Base-by-base conservation (phyloP, 2,329 filamentous ascomycete species). In the Aspergillus sp. region DNA sequence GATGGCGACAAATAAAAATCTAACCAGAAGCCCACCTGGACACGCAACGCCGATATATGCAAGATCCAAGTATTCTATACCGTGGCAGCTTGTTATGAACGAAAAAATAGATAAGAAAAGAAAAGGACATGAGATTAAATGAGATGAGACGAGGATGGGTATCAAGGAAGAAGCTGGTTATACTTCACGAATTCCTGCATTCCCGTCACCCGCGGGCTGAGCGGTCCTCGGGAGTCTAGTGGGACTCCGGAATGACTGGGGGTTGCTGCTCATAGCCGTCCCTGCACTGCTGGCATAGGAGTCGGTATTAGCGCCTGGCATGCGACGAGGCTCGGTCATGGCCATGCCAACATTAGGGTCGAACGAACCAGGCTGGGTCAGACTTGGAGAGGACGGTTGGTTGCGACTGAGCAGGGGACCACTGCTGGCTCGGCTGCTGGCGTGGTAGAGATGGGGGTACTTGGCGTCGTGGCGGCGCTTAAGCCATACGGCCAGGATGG, bases 391-490 rank as follows among this genome's bases (percentile, higher is more conserved):
- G 36, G 12, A 27, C 36, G 12, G 36, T 28, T 52, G 44, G 48
- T 47, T 12, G 51, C 52, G 51, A 49, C 44, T 47, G 26, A 47
- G 43, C 35, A 63, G 42, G 4, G 56, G 41, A 19, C 57, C 52
- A 41, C 57, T 58, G 41, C 56, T 57, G 47, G 48, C 56, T 28
- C 46, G 51, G 29, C 45, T 45, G 27, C 49, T 46, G 45, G 49
- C 54, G 44, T 62, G 59, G 48, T 66, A 66, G 26, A 65, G 58
- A 34, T 52, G 49, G 1, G 68, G 60, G 51, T 59, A 61, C 68
- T 81, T 85, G 53, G 80, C 80, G 53, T 88, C 73, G 66, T 90
- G 85, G 54, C 84, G 82, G 48, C 82, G 81, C 54, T 87, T 85
- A 69, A 87, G 80, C 64, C 85, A 78, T 59, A 82, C 80, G 35